A percentile compares a stretch with the other conserved stretches of the same genome.
Evolutionary conservation across 352 stramenopile species (phyloP).

Genomic region (Globisporangium takayamanum): DNA sequence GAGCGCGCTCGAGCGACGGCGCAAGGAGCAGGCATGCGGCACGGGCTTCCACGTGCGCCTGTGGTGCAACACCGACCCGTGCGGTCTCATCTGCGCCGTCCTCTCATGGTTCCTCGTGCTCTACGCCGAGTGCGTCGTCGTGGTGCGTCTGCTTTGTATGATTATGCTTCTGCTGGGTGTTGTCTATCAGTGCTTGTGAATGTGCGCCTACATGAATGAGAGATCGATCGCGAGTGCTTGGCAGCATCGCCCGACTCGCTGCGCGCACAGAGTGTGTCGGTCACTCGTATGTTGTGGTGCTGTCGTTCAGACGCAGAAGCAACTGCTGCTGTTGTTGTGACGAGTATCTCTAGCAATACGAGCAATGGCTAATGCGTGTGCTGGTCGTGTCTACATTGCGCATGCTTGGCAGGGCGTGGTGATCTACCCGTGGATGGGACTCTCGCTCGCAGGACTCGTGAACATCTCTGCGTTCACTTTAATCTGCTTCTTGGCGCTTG

Average conservation of each 20-base stretch:
- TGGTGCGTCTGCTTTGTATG: conserved; percentile 33
- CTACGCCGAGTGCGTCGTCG: conserved; percentile 88
- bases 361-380: no score
- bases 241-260: background rate
- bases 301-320: background rate
- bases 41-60: conserved; percentile 76
- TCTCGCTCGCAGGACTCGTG: conserved; percentile 57
- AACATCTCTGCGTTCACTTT: conserved; percentile 63
- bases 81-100: conserved; percentile 85
- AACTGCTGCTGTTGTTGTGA: background rate
- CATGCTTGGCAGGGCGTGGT: conserved; percentile 58
- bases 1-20: conserved; percentile 35
- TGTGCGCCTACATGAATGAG: no score
- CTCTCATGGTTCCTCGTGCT: conserved; percentile 89
- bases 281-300: background rate
- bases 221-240: no score
- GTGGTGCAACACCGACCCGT: conserved; percentile 90
- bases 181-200: background rate
- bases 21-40: conserved; percentile 46
- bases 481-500: conserved; percentile 86
- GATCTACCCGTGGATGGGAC: conserved; percentile 88
- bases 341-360: no score
- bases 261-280: background rate
- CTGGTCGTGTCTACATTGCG: background rate
- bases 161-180: background rate